A percentile compares a stretch with the other conserved stretches of the same genome.
Conservation (phyloP, 768 basidiomycete species). For the Rhizopogon rudus region DNA sequence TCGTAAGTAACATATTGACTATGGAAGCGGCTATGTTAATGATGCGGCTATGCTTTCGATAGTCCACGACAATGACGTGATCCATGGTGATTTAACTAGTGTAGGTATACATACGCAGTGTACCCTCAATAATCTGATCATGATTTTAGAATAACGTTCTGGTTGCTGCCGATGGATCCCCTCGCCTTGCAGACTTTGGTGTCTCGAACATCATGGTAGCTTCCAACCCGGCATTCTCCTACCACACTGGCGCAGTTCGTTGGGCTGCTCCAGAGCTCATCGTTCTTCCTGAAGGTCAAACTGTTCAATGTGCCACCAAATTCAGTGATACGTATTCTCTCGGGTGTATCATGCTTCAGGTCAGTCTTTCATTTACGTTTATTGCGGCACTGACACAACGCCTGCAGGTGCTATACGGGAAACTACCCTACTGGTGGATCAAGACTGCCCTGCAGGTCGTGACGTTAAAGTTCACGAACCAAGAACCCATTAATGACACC, state of each 20-base stretch:
- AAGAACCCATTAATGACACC: conserved; percentile 9
- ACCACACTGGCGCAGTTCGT: conserved; percentile 26
- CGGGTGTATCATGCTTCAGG: conserved; percentile 29
- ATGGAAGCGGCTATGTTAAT: not conserved
- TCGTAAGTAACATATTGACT: conserved; percentile 5
- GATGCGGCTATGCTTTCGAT: not conserved
- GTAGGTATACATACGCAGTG: not conserved
- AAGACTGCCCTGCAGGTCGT: conserved; percentile 21
- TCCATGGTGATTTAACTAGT: conserved; percentile 7
- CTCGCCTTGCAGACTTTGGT: conserved; percentile 40
- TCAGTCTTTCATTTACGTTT: conserved; percentile 24
- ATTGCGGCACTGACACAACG: not conserved
- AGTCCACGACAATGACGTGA: conserved; percentile 1
- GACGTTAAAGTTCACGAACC: conserved; percentile 11
- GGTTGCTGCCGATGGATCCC: conserved; percentile 33
- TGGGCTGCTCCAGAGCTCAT: conserved; percentile 40
- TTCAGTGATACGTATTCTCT: conserved; percentile 41
- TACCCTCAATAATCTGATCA: not conserved
- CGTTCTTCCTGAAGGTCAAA: not conserved
- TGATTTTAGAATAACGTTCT: conserved; percentile 13
- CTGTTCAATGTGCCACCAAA: conserved; percentile 4
- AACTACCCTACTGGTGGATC: conserved; percentile 18
- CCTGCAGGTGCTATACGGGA: conserved; percentile 17
- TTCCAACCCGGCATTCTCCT: conserved; percentile 20
- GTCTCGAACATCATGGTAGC: conserved; percentile 31